Conservation (phyloP, 2,329 filamentous ascomycete genomes). For the Colletotrichum liaoningense region DNA sequence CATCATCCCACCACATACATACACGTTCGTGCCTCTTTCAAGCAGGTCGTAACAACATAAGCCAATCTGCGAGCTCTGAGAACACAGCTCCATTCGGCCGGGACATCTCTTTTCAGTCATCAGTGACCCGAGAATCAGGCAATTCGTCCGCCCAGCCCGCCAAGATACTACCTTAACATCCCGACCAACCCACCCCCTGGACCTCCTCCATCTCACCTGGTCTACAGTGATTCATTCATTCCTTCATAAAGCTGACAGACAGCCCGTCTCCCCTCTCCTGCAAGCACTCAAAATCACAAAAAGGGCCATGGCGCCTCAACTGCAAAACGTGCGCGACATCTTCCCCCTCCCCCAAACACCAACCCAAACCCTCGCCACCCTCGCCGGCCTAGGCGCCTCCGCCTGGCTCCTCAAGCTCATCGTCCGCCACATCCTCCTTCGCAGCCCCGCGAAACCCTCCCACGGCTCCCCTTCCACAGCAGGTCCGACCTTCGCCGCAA, state of each 20-base stretch:
- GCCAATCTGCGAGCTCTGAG: not conserved
- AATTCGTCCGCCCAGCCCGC: not conserved
- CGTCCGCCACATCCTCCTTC: constrained; percentile 33
- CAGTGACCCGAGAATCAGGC: not conserved
- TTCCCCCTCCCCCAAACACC: constrained; percentile 26
- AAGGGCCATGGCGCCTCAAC: constrained; percentile 15
- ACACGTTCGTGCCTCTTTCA: not conserved
- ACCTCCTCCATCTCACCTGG: not conserved
- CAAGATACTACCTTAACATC: not conserved
- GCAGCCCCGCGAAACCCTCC: constrained; percentile 23
- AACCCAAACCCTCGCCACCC: constrained; percentile 24
- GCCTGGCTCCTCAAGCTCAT: constrained; percentile 33
- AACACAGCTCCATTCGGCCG: constrained; percentile 3
- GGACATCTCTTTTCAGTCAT: constrained; percentile 13
- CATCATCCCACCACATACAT: not conserved
- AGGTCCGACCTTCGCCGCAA: constrained; percentile 27
- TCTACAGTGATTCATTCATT: not conserved
- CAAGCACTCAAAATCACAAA: not conserved
- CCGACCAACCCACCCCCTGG: not conserved
- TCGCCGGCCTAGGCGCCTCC: constrained; percentile 27
- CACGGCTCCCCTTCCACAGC: constrained; percentile 18
- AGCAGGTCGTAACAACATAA: not conserved
- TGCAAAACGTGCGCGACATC: constrained; percentile 13
- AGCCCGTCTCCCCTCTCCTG: not conserved
- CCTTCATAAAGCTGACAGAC: not conserved